Evolutionary conservation across 148 eudicot genomes (phyloP).

Genomic region (Camellia granthamiana): DNA sequence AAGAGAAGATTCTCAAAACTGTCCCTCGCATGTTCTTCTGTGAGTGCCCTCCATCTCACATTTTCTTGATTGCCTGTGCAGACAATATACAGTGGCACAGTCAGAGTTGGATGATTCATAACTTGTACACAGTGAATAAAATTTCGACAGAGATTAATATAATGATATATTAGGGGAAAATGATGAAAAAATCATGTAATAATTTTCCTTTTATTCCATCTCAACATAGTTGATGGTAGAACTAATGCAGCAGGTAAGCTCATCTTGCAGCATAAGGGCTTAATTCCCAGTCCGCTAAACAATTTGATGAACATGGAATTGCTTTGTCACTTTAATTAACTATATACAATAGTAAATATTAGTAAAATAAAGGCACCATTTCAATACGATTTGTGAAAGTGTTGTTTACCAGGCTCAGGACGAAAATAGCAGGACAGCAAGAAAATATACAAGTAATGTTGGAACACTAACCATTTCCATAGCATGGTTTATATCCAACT

Average conservation of each 20-base stretch:
- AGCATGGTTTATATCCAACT: no score
- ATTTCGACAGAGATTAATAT: not conserved
- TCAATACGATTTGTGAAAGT: not conserved
- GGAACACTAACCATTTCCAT: no score
- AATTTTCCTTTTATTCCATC: not conserved
- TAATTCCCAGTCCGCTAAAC: not conserved
- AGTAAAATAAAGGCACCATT: not conserved
- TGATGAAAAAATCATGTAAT: not conserved
- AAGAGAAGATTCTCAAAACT: constrained; percentile 96
- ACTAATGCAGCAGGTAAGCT: constrained; percentile 4
- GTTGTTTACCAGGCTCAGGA: not conserved
- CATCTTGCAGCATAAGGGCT: not conserved
- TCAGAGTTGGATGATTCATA: constrained; percentile 7
- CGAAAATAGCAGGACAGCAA: not conserved
- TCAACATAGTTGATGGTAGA: not conserved
- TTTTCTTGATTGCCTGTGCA: constrained; percentile 59
- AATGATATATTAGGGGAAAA: not conserved
- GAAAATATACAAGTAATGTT: not conserved
- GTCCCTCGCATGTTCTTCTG: constrained; percentile 98
- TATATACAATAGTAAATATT: not conserved
- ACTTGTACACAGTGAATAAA: not conserved
- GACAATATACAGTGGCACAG: constrained; percentile 3
- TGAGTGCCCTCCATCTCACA: constrained; percentile 83
- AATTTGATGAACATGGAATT: not conserved
- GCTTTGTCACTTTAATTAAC: no score